These are phyloP conservation scores for Arabidopsis suecica DNA, from an alignment of 345 rosid species.

Conservation along the genomic window DNA sequence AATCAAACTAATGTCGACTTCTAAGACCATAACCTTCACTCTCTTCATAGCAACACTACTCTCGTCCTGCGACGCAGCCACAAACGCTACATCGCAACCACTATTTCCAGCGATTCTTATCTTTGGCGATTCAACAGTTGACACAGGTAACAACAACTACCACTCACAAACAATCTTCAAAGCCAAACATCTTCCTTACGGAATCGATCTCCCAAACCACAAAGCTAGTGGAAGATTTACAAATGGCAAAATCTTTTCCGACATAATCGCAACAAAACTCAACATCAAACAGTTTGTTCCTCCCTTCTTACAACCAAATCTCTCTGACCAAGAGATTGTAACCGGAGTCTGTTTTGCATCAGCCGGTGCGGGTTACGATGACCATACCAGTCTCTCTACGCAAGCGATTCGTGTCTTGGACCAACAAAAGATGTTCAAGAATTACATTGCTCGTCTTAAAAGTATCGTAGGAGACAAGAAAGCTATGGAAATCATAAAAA, in stretches of 20 bases:
- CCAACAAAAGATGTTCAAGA: conserved; percentile 1
- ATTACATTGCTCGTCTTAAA: not conserved
- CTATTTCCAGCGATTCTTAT: not conserved
- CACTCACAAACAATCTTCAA: not conserved
- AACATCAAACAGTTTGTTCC: conserved; percentile 4
- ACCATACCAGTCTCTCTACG: not conserved
- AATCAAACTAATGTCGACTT: not conserved
- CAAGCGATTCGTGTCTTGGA: not conserved
- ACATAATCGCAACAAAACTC: conserved; percentile 4
- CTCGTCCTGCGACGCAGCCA: not conserved
- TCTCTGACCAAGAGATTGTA: conserved; percentile 7
- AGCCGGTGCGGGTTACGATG: not conserved
- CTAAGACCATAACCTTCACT: not conserved
- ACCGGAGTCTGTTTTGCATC: conserved; percentile 10
- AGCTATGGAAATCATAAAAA: conserved; percentile 8
- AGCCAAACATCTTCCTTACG: not conserved
- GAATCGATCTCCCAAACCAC: not conserved
- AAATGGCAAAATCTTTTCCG: not conserved
- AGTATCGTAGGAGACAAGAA: conserved; percentile 15
- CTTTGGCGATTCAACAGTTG: conserved; percentile 1
- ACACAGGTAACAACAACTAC: conserved; percentile 12
- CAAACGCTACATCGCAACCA: not conserved
- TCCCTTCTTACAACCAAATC: not conserved
- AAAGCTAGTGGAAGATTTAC: not conserved
- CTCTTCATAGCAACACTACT: not conserved